Base-by-base conservation (phyloP, 768 basidiomycete species). In the Termitomyces sp. region DNA sequence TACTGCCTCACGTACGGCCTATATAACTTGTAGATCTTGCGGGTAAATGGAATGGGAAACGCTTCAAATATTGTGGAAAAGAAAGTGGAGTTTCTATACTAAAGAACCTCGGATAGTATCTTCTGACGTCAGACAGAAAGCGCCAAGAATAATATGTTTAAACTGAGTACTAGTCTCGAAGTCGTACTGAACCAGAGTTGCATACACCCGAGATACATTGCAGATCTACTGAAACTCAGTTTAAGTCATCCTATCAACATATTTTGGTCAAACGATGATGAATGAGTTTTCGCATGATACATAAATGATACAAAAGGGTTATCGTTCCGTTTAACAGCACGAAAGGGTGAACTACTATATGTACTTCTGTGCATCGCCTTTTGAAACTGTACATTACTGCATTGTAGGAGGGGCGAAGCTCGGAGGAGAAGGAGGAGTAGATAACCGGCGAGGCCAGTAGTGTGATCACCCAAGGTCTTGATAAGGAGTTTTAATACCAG, bases 41-140 rank as follows among this genome's bases (percentile, higher is more conserved):
- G 37, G 52, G 24, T n/a, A 47, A 60, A 63, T 58, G 43, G 51
- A 60, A 58, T 56, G 63, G 63, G 62, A 65, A 18, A 47, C 13
- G 48, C 24, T 29, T 44, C 32, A 32, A 47, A n/a, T 39, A 37
- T 6, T 22, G 3, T 26, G 16, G 22, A 8, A 22, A 42, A 9
- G 13, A 27, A 22, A 36, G 4, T 8, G 13, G 39, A 53, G 24
- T 10, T 39, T 18, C 39, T n/a, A n/a, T n/a, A n/a, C n/a, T n/a
- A n/a, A n/a, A n/a, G n/a, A n/a, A n/a, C n/a, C n/a, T n/a, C n/a
- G n/a, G n/a, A n/a, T n/a, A n/a, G n/a, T n/a, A n/a, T n/a, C n/a
- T n/a, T n/a, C n/a, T n/a, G n/a, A n/a, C n/a, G n/a, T n/a, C n/a
- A n/a, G n/a, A n/a, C n/a, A n/a, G n/a, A n/a, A n/a, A n/a, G n/a